Evolutionary conservation across 129 eudicot species (phyloP).

Genomic region (Saposhnikovia divaricata): DNA sequence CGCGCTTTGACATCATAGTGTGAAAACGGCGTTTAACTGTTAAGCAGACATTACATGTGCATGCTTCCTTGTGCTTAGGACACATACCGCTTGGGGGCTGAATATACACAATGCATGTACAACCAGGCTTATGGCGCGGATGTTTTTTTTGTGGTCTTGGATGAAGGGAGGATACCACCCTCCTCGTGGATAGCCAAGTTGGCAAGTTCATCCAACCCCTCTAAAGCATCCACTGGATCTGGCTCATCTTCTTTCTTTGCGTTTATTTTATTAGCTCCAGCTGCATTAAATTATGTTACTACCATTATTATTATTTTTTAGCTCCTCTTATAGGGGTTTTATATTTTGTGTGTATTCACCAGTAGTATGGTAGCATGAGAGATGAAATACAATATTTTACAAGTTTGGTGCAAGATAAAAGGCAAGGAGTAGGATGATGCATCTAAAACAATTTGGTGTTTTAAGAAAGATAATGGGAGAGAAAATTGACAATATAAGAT

Average conservation of each 20-base stretch:
- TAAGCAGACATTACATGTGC: conserved; percentile 49
- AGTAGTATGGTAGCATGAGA: background rate
- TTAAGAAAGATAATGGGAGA: background rate
- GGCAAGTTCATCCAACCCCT: conserved; percentile 47
- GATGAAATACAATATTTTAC: too few relatives aligned
- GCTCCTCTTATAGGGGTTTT: background rate
- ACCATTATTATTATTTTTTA: background rate
- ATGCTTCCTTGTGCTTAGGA: conserved; percentile 39
- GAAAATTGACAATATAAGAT: background rate
- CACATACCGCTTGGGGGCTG: conserved; percentile 58
- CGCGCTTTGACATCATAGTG: conserved; percentile 34
- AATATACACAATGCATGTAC: conserved; percentile 60
- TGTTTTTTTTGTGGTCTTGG: conserved; percentile 40
- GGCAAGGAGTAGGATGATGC: background rate
- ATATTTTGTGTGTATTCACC: background rate
- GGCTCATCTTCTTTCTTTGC: conserved; percentile 20
- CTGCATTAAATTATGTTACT: conserved; percentile 21
- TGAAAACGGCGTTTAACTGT: conserved; percentile 37
- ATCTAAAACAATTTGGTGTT: background rate
- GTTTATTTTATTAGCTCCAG: conserved; percentile 17
- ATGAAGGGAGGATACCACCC: conserved; percentile 17
- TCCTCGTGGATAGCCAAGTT: conserved; percentile 41
- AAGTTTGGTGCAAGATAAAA: too few relatives aligned
- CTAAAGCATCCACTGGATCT: conserved; percentile 27
- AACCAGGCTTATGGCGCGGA: conserved; percentile 61